phyloP scores from a whole-genome alignment of 306 rosid species.

The Malus domestica region DNA sequence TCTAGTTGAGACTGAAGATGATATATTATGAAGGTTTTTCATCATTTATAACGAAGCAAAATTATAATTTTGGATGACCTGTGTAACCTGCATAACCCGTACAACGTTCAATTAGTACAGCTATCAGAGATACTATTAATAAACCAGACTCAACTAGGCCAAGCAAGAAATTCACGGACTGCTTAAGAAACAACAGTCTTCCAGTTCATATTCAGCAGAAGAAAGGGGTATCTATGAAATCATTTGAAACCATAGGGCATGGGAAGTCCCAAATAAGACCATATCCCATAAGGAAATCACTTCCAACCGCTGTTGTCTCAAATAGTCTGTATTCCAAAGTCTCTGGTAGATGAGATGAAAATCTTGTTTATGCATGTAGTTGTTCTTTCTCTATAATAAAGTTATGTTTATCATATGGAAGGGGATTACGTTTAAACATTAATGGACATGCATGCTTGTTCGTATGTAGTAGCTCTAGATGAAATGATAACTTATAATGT shows the following conservation, averaged over 20 bases:
- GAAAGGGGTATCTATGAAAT: neutral
- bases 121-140: neutral
- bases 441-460: neutral
- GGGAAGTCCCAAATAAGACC: neutral
- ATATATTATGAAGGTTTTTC: too few species aligned
- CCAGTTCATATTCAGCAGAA: neutral
- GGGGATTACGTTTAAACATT: neutral
- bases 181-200: neutral
- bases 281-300: neutral
- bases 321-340: neutral
- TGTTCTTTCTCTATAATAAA: neutral
- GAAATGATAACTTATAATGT: neutral
- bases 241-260: neutral
- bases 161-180: neutral
- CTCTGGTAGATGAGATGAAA: neutral
- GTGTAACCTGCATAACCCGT: neutral
- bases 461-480: neutral
- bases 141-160: neutral
- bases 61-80: neutral
- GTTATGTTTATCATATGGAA: neutral
- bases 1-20: too few species aligned
- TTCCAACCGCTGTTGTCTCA: neutral
- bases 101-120: neutral
- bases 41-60: neutral
- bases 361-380: neutral